phyloP scores from a whole-genome alignment of 1,284 basidiomycete species.

The Cryptococcus sp. region DNA sequence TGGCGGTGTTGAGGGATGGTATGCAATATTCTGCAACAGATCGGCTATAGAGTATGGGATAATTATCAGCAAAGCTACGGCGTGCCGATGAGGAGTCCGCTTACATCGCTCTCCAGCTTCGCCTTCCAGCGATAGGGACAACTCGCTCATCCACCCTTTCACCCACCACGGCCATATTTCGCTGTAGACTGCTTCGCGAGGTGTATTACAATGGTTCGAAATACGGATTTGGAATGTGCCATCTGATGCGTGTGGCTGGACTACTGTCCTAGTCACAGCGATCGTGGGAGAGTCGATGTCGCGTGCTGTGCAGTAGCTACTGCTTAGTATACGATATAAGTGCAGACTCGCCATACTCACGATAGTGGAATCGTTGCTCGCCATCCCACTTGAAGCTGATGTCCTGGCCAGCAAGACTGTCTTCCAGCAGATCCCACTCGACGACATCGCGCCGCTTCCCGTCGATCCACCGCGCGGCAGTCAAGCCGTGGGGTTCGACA shows the following conservation, averaged over 20 bases:
- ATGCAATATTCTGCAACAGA: constrained; percentile 64
- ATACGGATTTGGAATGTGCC: constrained; percentile 72
- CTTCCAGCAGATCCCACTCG: constrained; percentile 39
- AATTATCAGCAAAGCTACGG: too few relatives aligned
- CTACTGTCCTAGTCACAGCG: constrained; percentile 69
- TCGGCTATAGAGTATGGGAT: too few relatives aligned
- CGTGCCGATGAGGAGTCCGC: too few relatives aligned
- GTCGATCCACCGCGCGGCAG: constrained; percentile 34
- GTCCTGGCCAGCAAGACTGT: constrained; percentile 28
- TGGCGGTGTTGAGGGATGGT: constrained; percentile 70
- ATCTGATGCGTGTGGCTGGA: constrained; percentile 73
- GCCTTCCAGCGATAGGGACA: constrained; percentile 57
- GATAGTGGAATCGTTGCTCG: constrained; percentile 54
- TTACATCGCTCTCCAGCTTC: constrained; percentile 22
- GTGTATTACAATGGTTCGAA: constrained; percentile 62
- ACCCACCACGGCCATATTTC: constrained; percentile 95
- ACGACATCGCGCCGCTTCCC: constrained; percentile 29
- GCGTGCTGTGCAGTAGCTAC: constrained; percentile 33
- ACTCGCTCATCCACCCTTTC: constrained; percentile 82
- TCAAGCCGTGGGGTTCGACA: constrained; percentile 16
- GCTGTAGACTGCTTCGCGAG: constrained; percentile 69
- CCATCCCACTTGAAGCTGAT: constrained; percentile 52
- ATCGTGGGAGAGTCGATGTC: constrained; percentile 57
- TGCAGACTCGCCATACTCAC: constrained; percentile 33
- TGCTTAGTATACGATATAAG: neutral